Conservation (phyloP, 306 rosid species). For the Luffa acutangula region DNA sequence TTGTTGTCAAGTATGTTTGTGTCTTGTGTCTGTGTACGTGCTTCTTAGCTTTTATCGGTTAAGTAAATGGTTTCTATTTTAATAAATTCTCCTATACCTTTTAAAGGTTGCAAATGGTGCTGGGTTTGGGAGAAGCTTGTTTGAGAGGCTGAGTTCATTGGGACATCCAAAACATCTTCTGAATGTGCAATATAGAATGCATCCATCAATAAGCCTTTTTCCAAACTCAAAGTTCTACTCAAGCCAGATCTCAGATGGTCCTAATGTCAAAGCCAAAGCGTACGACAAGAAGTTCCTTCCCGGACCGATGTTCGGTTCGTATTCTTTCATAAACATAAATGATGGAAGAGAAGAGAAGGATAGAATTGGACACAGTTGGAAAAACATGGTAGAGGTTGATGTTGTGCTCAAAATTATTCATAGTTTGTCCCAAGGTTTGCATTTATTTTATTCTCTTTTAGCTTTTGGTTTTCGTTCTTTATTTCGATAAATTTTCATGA, state of each 20-base stretch:
- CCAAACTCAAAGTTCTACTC: slow-evolving; percentile 50
- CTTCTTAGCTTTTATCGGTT: no score
- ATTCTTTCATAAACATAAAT: slow-evolving; percentile 48
- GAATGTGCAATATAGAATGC: slow-evolving; percentile 66
- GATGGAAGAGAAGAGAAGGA: slow-evolving; percentile 64
- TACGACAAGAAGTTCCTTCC: slow-evolving; percentile 38
- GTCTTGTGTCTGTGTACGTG: no score
- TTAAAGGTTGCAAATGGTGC: slow-evolving; percentile 34
- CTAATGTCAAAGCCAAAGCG: slow-evolving; percentile 30
- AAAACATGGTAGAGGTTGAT: slow-evolving; percentile 57
- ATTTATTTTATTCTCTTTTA: not conserved
- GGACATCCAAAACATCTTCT: slow-evolving; percentile 43
- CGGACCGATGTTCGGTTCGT: slow-evolving; percentile 50
- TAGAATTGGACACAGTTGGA: slow-evolving; percentile 47
- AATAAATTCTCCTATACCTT: not conserved
- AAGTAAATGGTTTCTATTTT: no score
- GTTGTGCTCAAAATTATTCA: slow-evolving; percentile 35
- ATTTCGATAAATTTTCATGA: no score
- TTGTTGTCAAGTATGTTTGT: no score
- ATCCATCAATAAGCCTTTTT: slow-evolving; percentile 65
- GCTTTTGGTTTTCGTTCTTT: not conserved
- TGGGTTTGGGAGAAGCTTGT: slow-evolving; percentile 66
- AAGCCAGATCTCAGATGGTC: slow-evolving; percentile 40
- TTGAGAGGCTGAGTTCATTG: slow-evolving; percentile 42
- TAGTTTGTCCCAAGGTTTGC: slow-evolving; percentile 41